Percentiles rank a stretch among this genome's conserved stretches.
These are phyloP conservation scores for Diaporthe sp. DNA, from an alignment of 2,329 filamentous ascomycete species.

Conservation along the genomic window DNA sequence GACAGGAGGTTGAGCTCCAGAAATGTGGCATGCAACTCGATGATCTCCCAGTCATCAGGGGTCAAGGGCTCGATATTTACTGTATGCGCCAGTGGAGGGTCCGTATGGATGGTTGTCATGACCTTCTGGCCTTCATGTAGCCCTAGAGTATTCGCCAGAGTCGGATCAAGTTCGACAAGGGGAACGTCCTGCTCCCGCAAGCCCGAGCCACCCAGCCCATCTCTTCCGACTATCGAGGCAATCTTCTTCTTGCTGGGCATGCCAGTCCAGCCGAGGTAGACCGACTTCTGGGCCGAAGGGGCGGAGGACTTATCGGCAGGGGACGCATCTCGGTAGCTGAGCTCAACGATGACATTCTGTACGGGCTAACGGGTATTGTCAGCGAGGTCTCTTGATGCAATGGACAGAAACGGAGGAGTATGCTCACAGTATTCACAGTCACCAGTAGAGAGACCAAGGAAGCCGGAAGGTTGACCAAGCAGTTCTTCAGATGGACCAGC, in stretches of 20 bases:
- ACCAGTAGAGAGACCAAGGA: conserved; percentile 87
- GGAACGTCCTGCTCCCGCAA: conserved; percentile 81
- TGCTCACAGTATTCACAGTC: conserved; percentile 87
- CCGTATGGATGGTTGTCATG: conserved; percentile 80
- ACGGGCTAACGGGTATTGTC: conserved; percentile 72
- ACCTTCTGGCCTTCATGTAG: conserved; percentile 87
- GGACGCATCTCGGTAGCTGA: conserved; percentile 78
- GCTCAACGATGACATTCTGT: conserved; percentile 96
- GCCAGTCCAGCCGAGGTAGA: conserved; percentile 96
- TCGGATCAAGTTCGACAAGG: conserved; percentile 88
- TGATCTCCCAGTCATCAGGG: conserved; percentile 98
- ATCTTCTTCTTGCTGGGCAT: conserved; percentile 93
- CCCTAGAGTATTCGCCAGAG: conserved; percentile 82
- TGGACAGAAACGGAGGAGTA: conserved; percentile 15
- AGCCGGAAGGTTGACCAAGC: conserved; percentile 91
- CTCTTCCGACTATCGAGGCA: conserved; percentile 79
- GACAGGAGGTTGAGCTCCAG: conserved; percentile 93
- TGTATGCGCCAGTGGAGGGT: conserved; percentile 91
- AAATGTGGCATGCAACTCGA: conserved; percentile 96
- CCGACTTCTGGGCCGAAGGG: conserved; percentile 70
- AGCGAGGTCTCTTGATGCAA: conserved; percentile 39
- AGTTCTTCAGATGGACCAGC: conserved; percentile 91
- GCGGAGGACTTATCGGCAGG: conserved; percentile 58
- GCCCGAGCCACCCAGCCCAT: conserved; percentile 75
- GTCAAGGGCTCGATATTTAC: conserved; percentile 97